Conservation (phyloP, 2,329 filamentous ascomycete genomes). For the Atkinsonella hypoxylon region DNA sequence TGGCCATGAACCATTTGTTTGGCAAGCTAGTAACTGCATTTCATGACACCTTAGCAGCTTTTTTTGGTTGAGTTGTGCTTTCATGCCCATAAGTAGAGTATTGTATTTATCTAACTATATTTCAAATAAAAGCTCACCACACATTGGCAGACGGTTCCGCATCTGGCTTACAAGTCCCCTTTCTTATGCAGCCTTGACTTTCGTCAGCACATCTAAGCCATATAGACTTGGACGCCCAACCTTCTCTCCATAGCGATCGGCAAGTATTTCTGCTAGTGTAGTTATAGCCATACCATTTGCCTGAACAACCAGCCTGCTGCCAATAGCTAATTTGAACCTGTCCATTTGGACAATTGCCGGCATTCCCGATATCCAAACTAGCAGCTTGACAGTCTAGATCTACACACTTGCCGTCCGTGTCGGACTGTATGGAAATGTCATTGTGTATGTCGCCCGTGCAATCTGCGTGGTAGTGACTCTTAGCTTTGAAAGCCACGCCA, state of each 20-base stretch:
- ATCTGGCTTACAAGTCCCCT: no score
- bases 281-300: conserved; percentile 2
- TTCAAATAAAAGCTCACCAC: no score
- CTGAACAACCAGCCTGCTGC: not conserved
- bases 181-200: conserved; percentile 20
- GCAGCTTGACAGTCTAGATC: conserved; percentile 3
- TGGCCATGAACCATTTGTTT: no score
- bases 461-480: not conserved
- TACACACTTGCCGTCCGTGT: not conserved
- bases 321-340: conserved; percentile 4
- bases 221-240: conserved; percentile 1
- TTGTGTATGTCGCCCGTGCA: not conserved
- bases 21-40: no score
- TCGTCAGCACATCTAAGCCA: conserved; percentile 28
- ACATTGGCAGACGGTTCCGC: no score
- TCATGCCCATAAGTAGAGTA: no score
- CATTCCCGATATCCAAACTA: not conserved
- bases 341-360: not conserved
- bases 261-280: conserved; percentile 1
- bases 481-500: not conserved
- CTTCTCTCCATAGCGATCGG: not conserved
- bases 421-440: not conserved
- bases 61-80: no score
- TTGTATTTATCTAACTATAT: no score
- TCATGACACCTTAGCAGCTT: no score